Evolutionary conservation across 116 monocot genomes (phyloP), one percentile per base, ranked within the genome.

Genomic region (Zostera marina): DNA sequence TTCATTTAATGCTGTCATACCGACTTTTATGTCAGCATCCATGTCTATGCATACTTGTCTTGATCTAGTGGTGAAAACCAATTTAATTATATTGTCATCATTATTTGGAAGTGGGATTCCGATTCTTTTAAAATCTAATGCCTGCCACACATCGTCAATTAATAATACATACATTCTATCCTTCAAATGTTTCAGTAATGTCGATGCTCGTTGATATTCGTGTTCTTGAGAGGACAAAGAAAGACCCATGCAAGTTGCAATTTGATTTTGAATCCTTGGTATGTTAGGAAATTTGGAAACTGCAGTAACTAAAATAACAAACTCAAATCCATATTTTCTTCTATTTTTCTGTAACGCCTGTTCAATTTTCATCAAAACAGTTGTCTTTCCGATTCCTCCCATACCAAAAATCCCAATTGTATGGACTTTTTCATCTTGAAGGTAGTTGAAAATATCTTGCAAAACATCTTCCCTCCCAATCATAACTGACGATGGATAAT

Each of bases 311-410:
- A 6, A 68, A 20, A 68, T 61, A 4, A 60, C 44, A 11, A 61
- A 8, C 12, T 68, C 53, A 42, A 61, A 61, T 7, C 42, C 5
- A 8, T 5, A 5, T n/a, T n/a, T n/a, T 2, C 3, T 15, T 14
- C 32, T 47, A 10, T 10, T 6, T 1, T 10, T 11, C 2, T 23
- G 0, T 11, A 47, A 8, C 14, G 3, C 16, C 11, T 22, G 11
- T 3, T 42, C 26, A 23, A 51, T 14, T 52, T 48, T 21, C 7
- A 15, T 52, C 39, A 67, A 4, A 14, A 59, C 3, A 15, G 67
- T 59, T 23, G 67, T 67, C 67, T 67, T 67, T 3, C 67, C 67
- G 9, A 59, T 20, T 0, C 67, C 67, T 5, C 67, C 67, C 42
- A 67, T 52, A 0, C 67, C 67, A 11, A 58, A 20, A 2, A 67